These are phyloP conservation scores for Biancaea sappan DNA, from an alignment of 306 rosid species.

Conservation along the genomic window DNA sequence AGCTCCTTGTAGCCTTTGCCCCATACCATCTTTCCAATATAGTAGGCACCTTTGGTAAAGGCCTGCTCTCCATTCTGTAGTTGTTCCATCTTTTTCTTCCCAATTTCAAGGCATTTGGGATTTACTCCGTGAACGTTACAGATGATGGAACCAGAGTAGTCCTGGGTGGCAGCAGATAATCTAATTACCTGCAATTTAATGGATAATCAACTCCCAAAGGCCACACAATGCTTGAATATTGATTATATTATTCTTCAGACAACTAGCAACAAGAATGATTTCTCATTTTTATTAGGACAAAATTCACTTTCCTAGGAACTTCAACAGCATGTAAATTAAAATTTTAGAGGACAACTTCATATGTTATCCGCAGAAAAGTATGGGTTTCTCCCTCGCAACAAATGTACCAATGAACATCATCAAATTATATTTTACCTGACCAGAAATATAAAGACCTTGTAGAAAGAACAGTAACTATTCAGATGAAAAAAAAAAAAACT, in stretches of 20 bases:
- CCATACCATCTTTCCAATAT: slow-evolving; percentile 97
- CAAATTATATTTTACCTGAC: background rate
- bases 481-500: background rate
- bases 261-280: background rate
- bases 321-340: slow-evolving; percentile 1
- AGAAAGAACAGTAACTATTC: background rate
- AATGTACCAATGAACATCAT: background rate
- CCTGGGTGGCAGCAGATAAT: slow-evolving; percentile 95
- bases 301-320: slow-evolving; percentile 5
- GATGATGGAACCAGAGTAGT: slow-evolving; percentile 66
- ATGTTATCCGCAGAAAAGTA: background rate
- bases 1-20: slow-evolving; percentile 94
- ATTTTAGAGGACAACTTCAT: background rate
- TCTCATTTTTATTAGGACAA: slow-evolving; percentile 11
- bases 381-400: slow-evolving; percentile 3
- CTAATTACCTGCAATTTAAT: slow-evolving; percentile 76
- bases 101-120: slow-evolving; percentile 86
- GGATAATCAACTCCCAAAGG: slow-evolving; percentile 32
- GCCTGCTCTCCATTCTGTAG: slow-evolving; percentile 57
- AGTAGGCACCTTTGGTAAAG: slow-evolving; percentile 83
- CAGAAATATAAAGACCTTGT: background rate
- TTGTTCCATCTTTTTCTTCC: slow-evolving; percentile 69
- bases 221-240: slow-evolving; percentile 15
- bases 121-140: slow-evolving; percentile 98
- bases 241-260: slow-evolving; percentile 13